Conservation (phyloP, 2,329 filamentous ascomycete species). For the Nemania sp. region DNA sequence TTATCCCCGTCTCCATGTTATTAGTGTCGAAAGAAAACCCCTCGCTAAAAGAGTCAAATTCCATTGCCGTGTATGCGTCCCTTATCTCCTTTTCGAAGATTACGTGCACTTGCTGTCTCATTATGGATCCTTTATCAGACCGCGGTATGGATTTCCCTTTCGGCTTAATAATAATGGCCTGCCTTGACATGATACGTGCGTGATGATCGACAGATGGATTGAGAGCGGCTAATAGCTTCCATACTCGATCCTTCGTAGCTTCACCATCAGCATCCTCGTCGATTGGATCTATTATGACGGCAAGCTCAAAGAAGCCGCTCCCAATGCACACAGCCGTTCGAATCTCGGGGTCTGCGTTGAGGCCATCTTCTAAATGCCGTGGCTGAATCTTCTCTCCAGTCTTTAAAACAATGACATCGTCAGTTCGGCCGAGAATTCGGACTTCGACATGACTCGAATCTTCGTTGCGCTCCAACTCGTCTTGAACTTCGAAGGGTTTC, state of each 20-base stretch:
- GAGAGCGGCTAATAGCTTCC: conserved; percentile 29
- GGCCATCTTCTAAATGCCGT: conserved; percentile 29
- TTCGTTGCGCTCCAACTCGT: conserved; percentile 50
- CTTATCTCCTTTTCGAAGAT: conserved; percentile 41
- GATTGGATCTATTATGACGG: conserved; percentile 36
- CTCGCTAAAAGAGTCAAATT: conserved; percentile 18
- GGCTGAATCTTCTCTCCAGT: conserved; percentile 42
- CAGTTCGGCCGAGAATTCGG: conserved; percentile 51
- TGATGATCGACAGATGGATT: conserved; percentile 38
- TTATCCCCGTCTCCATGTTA: conserved; percentile 32
- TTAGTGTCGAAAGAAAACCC: conserved; percentile 21
- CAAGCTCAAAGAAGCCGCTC: conserved; percentile 38
- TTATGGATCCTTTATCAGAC: conserved; percentile 41
- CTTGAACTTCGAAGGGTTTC: conserved; percentile 50
- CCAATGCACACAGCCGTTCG: conserved; percentile 37
- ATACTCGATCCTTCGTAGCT: conserved; percentile 21
- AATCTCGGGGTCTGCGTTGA: conserved; percentile 25
- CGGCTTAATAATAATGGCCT: conserved; percentile 36
- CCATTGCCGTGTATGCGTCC: conserved; percentile 41
- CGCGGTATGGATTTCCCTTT: conserved; percentile 35
- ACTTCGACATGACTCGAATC: conserved; percentile 38
- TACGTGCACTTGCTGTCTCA: conserved; percentile 35
- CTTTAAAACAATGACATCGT: conserved; percentile 45
- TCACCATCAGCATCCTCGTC: not conserved
- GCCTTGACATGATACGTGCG: conserved; percentile 36